Evolutionary conservation across 768 basidiomycete species (phyloP), one percentile per base, ranked within the genome.

Genomic region (Lactarius tabidus): DNA sequence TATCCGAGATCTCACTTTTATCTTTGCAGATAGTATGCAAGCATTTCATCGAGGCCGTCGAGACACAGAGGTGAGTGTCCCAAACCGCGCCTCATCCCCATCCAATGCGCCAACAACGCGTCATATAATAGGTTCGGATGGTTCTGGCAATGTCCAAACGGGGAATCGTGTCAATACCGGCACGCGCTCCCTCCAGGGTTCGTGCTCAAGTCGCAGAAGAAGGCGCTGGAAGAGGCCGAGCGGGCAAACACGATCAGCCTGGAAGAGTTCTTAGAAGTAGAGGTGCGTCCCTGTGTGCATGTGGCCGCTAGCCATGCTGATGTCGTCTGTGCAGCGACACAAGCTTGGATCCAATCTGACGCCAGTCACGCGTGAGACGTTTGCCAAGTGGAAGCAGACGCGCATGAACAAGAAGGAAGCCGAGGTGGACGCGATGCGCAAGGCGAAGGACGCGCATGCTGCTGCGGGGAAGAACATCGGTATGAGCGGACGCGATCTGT

Each of bases 101-200:
- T 26, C 15, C 23, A 20, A 56, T 33, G 9, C 52, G 15, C 29
- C 57, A 58, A 36, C 57, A 58, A 36, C 3, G n/a, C 20, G 12
- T 35, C 17, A 23, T 62, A 55, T 54, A 57, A 33, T 56, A 86
- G 86, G 72, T 93, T 91, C 71, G 93, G 93, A 31, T 95, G 94
- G 94, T 96, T 96, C 81, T 96, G 93, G 93, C 89, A 91, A 75
- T 93, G 92, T 76, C 93, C 93, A 9, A 93, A 90, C 68, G 91
- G 93, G 65, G 88, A 92, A 33, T 81, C 81, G 56, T 98, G 95
- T 79, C 91, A 93, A 77, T 97, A 97, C 78, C 84, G 93, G 63
- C 96, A 98, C 74, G 96, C 96, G 0, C 81, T 98, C 15, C 96
- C 96, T 10, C 93, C 96, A 38, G 96, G 96, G 4, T 98, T 97